phyloP scores from a whole-genome alignment of 345 rosid genomes.

The Pugionium cornutum region DNA sequence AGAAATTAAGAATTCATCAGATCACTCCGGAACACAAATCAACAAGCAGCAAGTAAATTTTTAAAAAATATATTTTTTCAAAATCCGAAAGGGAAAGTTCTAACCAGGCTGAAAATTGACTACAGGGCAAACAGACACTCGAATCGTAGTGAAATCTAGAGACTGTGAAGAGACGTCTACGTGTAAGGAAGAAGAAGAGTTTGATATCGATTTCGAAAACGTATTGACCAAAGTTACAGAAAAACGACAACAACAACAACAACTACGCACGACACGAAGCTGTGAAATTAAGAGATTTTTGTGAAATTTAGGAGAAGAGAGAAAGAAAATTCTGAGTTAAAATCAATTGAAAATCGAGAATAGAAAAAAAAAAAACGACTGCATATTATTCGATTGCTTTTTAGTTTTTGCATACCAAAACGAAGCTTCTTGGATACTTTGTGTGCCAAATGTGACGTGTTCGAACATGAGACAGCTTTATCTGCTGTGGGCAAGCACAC shows the following conservation, averaged over 20 bases:
- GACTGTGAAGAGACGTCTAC: background rate
- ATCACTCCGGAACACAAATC: background rate
- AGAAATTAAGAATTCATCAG: conserved; percentile 2
- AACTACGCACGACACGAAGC: conserved; percentile 4
- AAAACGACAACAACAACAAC: conserved; percentile 1
- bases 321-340: background rate
- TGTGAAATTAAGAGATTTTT: conserved; percentile 5
- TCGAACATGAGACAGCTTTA: background rate
- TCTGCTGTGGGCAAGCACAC: conserved; percentile 31
- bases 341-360: background rate
- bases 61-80: too few relatives aligned
- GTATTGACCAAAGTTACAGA: conserved; percentile 20
- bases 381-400: background rate
- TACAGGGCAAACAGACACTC: conserved; percentile 12
- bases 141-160: conserved; percentile 15
- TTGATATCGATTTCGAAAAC: conserved; percentile 18
- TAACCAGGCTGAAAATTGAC: conserved; percentile 14
- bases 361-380: background rate
- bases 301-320: background rate
- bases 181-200: conserved; percentile 22
- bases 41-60: background rate
- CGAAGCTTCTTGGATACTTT: conserved; percentile 37
- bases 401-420: conserved; percentile 32
- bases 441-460: too few relatives aligned
- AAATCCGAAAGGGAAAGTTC: conserved; percentile 18